These are phyloP conservation scores for Cyberlindnera lachancei DNA, from an alignment of 805 yeast species.

Conservation along the genomic window DNA sequence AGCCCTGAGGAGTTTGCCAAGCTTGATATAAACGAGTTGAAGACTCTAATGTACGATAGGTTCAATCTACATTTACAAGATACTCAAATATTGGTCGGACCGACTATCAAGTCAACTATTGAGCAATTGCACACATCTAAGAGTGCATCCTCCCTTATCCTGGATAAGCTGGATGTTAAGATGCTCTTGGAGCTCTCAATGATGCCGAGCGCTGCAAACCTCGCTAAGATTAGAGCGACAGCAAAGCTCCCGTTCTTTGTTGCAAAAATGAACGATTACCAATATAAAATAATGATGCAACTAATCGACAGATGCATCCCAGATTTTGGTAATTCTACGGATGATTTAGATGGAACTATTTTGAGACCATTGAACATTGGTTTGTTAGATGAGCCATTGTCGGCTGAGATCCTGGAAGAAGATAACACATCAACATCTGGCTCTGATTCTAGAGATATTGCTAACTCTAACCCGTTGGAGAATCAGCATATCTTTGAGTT, in stretches of 20 bases:
- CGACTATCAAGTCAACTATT: constrained; percentile 70
- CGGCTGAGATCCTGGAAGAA: not conserved
- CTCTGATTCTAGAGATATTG: not conserved
- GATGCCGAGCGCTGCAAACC: constrained; percentile 66
- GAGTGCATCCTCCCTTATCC: constrained; percentile 42
- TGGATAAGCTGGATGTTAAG: constrained; percentile 71
- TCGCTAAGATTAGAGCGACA: constrained; percentile 65
- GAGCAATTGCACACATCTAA: constrained; percentile 50
- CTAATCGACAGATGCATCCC: constrained; percentile 69
- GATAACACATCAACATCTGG: not conserved
- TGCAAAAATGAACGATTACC: constrained; percentile 77
- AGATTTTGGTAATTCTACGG: constrained; percentile 21
- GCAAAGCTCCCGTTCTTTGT: constrained; percentile 71
- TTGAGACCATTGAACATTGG: constrained; percentile 17
- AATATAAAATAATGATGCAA: constrained; percentile 82
- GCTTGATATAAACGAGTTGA: constrained; percentile 22
- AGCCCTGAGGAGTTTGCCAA: constrained; percentile 65
- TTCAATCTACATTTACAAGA: constrained; percentile 71
- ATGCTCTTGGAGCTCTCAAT: constrained; percentile 77
- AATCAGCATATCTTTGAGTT: constrained; percentile 67
- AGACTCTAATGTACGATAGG: constrained; percentile 79
- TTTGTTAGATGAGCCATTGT: constrained; percentile 5
- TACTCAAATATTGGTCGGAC: constrained; percentile 84
- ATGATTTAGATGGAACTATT: constrained; percentile 29
- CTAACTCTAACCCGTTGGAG: not conserved